These are phyloP conservation scores for Neofusicoccum parvum DNA, from an alignment of 2,329 filamentous ascomycete species.

Conservation along the genomic window DNA sequence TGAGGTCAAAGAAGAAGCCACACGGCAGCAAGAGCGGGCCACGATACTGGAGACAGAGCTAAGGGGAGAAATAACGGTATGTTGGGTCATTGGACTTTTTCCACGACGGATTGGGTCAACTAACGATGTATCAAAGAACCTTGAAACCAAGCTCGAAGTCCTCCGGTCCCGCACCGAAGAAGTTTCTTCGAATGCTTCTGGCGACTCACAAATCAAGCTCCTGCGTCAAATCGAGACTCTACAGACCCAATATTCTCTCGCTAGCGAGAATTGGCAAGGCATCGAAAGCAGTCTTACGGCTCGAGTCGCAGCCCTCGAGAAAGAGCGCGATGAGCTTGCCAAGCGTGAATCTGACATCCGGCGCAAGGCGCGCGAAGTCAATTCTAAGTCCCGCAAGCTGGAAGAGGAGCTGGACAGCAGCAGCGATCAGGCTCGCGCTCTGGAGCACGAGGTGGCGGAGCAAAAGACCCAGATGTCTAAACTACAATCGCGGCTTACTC, in stretches of 20 bases:
- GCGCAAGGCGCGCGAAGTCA: constrained; percentile 85
- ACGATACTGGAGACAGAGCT: constrained; percentile 73
- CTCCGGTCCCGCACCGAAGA: constrained; percentile 87
- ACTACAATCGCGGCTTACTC: constrained; percentile 66
- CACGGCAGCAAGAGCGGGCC: constrained; percentile 71
- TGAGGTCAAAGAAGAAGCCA: constrained; percentile 72
- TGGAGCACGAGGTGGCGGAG: constrained; percentile 65
- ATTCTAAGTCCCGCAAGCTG: constrained; percentile 65
- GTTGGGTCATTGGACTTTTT: constrained; percentile 18
- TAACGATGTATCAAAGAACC: constrained; percentile 51
- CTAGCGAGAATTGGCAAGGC: constrained; percentile 96
- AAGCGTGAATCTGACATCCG: constrained; percentile 84
- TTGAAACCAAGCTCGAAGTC: constrained; percentile 89
- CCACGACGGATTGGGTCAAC: constrained; percentile 29
- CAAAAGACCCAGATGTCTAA: constrained; percentile 62
- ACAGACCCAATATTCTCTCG: constrained; percentile 91
- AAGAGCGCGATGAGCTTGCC: constrained; percentile 83
- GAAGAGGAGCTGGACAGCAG: constrained; percentile 82
- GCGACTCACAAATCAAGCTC: constrained; percentile 85
- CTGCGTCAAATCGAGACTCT: constrained; percentile 92
- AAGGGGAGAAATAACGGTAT: constrained; percentile 69
- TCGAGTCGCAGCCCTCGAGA: constrained; percentile 77
- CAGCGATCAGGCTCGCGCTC: constrained; percentile 63
- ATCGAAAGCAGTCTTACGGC: constrained; percentile 86
- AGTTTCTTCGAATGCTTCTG: constrained; percentile 76